phyloP scores from a whole-genome alignment of 768 basidiomycete species.

The Amanita exitialis region DNA sequence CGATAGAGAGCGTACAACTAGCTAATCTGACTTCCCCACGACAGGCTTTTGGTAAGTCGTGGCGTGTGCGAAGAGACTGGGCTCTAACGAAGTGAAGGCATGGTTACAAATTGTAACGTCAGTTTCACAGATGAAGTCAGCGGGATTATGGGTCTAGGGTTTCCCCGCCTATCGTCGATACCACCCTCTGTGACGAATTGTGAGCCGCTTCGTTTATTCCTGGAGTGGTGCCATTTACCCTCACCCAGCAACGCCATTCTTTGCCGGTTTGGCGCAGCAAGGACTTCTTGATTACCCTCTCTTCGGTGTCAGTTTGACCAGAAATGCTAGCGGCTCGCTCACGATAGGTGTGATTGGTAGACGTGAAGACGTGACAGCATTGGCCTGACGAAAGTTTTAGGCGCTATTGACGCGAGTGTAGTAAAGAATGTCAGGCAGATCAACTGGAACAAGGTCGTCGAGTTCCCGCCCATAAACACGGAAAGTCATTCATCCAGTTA shows the following conservation, averaged over 20 bases:
- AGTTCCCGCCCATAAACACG: constrained; percentile 56
- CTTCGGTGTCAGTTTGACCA: constrained; percentile 60
- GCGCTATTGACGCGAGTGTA: constrained; percentile 66
- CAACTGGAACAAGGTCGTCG: constrained; percentile 65
- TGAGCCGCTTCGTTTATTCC: constrained; percentile 16
- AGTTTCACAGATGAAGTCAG: constrained; percentile 54
- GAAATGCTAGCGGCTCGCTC: constrained; percentile 50
- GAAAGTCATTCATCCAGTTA: constrained; percentile 59
- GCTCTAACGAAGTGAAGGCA: constrained; percentile 25
- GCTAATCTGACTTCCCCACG: constrained; percentile 48
- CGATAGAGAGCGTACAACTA: constrained; percentile 49
- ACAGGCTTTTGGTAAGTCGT: constrained; percentile 57
- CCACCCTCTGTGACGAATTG: constrained; percentile 34
- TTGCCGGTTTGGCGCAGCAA: constrained; percentile 48
- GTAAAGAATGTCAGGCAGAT: constrained; percentile 51
- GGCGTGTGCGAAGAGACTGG: background rate
- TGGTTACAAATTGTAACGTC: constrained; percentile 55
- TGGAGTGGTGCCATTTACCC: background rate
- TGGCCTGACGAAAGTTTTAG: constrained; percentile 21
- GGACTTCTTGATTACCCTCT: constrained; percentile 66
- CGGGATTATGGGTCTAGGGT: constrained; percentile 69
- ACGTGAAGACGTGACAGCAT: background rate
- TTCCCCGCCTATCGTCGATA: constrained; percentile 62
- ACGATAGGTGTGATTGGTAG: constrained; percentile 41
- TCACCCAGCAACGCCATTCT: constrained; percentile 54